Percentiles rank a stretch among this genome's conserved stretches.
Conservation (phyloP, 345 rosid genomes). For the Dimocarpus longan region DNA sequence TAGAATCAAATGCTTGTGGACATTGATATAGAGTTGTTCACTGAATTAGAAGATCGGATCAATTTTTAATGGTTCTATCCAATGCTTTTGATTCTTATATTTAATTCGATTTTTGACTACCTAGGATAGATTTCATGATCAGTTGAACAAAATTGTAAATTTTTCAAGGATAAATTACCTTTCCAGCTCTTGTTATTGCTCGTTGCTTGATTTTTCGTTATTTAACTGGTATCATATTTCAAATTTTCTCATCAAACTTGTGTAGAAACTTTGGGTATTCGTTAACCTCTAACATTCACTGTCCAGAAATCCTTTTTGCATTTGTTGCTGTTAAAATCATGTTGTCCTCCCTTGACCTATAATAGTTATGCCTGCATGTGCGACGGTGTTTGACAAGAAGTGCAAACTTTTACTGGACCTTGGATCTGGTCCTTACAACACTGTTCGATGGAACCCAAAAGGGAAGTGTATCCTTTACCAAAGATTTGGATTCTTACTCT, state of each 20-base stretch:
- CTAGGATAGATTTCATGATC: background rate
- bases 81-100: background rate
- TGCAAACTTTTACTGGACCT: constrained; percentile 86
- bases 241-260: background rate
- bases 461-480: constrained; percentile 77
- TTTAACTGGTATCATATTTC: background rate
- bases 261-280: constrained; percentile 3
- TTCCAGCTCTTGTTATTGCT: background rate
- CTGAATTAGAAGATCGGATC: background rate
- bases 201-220: background rate
- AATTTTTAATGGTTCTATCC: background rate
- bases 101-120: background rate
- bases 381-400: constrained; percentile 84
- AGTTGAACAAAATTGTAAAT: background rate
- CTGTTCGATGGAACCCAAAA: constrained; percentile 91
- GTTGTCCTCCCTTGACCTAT: constrained; percentile 57
- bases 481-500: constrained; percentile 5
- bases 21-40: background rate
- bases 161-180: background rate
- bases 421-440: constrained; percentile 88
- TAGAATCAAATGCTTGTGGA: background rate
- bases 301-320: constrained; percentile 2
- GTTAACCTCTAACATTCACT: background rate
- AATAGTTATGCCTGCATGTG: constrained; percentile 91
- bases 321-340: constrained; percentile 11